Evolutionary conservation across 1,139 yeast genomes (phyloP).

Genomic region (Yarrowia galli): DNA sequence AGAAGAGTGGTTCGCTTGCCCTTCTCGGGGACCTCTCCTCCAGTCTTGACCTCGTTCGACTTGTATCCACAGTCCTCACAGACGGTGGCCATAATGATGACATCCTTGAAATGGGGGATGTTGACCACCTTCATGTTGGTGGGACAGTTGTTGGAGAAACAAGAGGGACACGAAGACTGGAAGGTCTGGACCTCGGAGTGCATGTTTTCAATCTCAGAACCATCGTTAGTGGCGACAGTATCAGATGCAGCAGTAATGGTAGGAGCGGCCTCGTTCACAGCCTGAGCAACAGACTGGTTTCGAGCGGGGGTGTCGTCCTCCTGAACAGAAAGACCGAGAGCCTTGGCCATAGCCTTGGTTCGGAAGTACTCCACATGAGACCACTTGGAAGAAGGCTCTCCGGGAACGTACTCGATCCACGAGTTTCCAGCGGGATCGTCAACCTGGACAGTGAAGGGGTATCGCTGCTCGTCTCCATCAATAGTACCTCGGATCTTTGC

Average conservation of each 20-base stretch:
- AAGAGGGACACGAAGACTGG: constrained; percentile 90
- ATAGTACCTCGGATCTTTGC: constrained; percentile 64
- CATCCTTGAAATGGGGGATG: constrained; percentile 98
- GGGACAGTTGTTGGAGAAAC: constrained; percentile 72
- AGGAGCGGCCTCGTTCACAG: constrained; percentile 46
- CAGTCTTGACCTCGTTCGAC: constrained; percentile 97
- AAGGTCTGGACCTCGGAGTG: constrained; percentile 92
- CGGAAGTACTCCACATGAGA: constrained; percentile 82
- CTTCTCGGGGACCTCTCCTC: constrained; percentile 90
- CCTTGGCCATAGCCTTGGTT: constrained; percentile 86
- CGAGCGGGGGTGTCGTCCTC: constrained; percentile 40
- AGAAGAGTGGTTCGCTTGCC: constrained; percentile 78
- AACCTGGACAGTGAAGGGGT: constrained; percentile 80
- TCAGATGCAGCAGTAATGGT: constrained; percentile 46
- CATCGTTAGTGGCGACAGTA: constrained; percentile 42
- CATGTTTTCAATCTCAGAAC: constrained; percentile 78
- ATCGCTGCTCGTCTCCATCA: constrained; percentile 66
- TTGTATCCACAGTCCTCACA: constrained; percentile 95
- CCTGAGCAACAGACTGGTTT: constrained; percentile 52
- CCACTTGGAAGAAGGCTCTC: constrained; percentile 92
- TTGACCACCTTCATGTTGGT: constrained; percentile 97
- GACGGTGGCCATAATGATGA: constrained; percentile 92
- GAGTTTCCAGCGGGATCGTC: constrained; percentile 99
- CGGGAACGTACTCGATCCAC: constrained; percentile 91
- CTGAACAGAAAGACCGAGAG: constrained; percentile 76